These are phyloP conservation scores for Penicillium sp. DNA, from an alignment of 2,329 filamentous ascomycete genomes.

Conservation along the genomic window DNA sequence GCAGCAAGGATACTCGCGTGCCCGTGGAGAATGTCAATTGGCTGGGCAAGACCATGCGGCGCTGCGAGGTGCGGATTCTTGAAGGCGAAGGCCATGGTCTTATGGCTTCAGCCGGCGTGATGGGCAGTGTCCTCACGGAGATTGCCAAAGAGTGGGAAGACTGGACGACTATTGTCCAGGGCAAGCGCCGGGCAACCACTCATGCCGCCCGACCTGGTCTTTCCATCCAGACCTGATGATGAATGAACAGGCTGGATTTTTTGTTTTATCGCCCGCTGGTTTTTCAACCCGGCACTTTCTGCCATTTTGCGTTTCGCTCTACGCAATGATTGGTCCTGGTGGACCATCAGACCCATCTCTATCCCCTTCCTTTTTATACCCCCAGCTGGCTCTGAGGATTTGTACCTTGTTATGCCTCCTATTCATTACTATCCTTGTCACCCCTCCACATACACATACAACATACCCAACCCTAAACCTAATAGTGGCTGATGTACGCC, in stretches of 20 bases:
- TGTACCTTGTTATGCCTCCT: neutral
- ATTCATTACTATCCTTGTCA: neutral
- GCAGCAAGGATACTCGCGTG: constrained; percentile 83
- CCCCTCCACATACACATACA: constrained; percentile 1
- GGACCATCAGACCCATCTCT: neutral
- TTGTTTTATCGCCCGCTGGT: neutral
- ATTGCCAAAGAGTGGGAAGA: constrained; percentile 93
- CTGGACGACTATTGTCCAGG: constrained; percentile 64
- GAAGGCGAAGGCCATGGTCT: constrained; percentile 91
- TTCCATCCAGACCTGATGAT: constrained; percentile 18
- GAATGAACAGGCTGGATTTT: neutral
- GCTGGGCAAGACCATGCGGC: constrained; percentile 89
- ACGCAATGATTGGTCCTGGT: constrained; percentile 7
- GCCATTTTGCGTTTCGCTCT: constrained; percentile 1
- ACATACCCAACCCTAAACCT: constrained; percentile 15
- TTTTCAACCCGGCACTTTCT: neutral
- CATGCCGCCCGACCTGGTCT: constrained; percentile 19
- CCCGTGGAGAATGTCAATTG: constrained; percentile 93
- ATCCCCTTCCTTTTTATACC: constrained; percentile 3
- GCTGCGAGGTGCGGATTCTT: constrained; percentile 86
- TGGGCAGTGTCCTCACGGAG: constrained; percentile 92
- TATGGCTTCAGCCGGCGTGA: constrained; percentile 91
- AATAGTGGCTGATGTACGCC: constrained; percentile 22
- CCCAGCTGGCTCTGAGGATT: constrained; percentile 13
- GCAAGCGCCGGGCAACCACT: constrained; percentile 38